phyloP scores from a whole-genome alignment of 768 basidiomycete species.

The Pleurotus sapidus region DNA sequence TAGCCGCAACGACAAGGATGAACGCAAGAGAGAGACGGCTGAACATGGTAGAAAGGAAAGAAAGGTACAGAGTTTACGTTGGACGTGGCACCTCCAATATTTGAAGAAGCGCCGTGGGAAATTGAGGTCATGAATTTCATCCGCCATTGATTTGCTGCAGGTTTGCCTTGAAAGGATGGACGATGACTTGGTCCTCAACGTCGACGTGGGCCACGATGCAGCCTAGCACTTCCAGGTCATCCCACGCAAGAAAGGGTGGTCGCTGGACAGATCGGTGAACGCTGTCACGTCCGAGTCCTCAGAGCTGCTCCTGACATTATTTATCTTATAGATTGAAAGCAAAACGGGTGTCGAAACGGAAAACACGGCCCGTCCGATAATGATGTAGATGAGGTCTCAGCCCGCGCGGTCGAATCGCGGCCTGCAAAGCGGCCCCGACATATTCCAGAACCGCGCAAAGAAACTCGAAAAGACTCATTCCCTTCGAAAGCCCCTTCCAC shows the following conservation, averaged over 20 bases:
- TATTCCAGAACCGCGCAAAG: constrained; percentile 14
- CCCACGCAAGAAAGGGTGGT: constrained; percentile 49
- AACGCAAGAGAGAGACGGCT: constrained; percentile 61
- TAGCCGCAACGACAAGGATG: constrained; percentile 57
- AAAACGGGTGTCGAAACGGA: constrained; percentile 67
- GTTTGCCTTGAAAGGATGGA: constrained; percentile 44
- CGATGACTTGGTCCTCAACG: constrained; percentile 74
- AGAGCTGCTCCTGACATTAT: constrained; percentile 14
- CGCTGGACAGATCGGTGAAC: constrained; percentile 78
- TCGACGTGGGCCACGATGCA: constrained; percentile 40
- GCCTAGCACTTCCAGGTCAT: constrained; percentile 21
- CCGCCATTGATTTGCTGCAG: neutral
- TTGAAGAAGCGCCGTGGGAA: constrained; percentile 10
- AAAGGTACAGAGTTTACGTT: constrained; percentile 9
- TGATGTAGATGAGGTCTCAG: constrained; percentile 13
- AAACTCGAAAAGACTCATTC: constrained; percentile 5
- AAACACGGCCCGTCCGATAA: constrained; percentile 36
- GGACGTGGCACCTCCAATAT: constrained; percentile 4
- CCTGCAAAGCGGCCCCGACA: constrained; percentile 48
- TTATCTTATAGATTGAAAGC: constrained; percentile 58
- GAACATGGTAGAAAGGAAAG: constrained; percentile 45
- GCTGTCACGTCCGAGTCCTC: constrained; percentile 7
- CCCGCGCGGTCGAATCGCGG: constrained; percentile 26
- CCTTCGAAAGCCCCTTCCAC: constrained; percentile 19
- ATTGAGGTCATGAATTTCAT: constrained; percentile 4